Percentiles rank a stretch among this genome's conserved stretches.
Conservation (phyloP, 139 green algal species). For the Picocystis salinarum region DNA sequence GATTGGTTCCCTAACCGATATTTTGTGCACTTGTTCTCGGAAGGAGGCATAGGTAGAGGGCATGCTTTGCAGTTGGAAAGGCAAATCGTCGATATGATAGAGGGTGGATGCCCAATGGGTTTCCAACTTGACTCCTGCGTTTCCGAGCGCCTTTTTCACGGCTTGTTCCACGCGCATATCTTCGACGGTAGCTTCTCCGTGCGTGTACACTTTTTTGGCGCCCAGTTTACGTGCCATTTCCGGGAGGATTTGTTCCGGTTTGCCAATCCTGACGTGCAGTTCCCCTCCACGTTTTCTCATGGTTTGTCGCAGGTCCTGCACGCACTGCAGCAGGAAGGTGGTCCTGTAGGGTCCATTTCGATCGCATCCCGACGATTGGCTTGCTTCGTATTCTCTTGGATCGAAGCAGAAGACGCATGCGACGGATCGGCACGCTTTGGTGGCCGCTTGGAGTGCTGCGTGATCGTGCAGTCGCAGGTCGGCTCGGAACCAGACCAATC, state of each 20-base stretch:
- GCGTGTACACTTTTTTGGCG: constrained; percentile 34
- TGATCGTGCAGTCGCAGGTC: constrained; percentile 49
- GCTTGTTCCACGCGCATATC: constrained; percentile 29
- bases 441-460: constrained; percentile 19
- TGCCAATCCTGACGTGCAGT: constrained; percentile 32
- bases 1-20: constrained; percentile 13
- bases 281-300: constrained; percentile 26
- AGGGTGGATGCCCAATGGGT: constrained; percentile 41
- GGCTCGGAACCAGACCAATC: constrained; percentile 29
- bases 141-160: constrained; percentile 23
- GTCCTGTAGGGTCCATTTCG: constrained; percentile 32
- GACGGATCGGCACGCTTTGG: constrained; percentile 8
- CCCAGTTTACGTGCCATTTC: constrained; percentile 14
- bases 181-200: constrained; percentile 48
- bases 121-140: constrained; percentile 21
- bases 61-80: constrained; percentile 34
- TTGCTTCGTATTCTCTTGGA: constrained; percentile 31
- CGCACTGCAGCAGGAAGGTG: constrained; percentile 25
- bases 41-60: constrained; percentile 25
- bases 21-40: constrained; percentile 9
- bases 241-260: constrained; percentile 32
- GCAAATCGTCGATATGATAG: constrained; percentile 45
- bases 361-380: constrained; percentile 28
- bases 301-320: constrained; percentile 26
- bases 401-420: constrained; percentile 41